phyloP scores from a whole-genome alignment of 129 eudicot genomes.

The Escallonia herrerae region DNA sequence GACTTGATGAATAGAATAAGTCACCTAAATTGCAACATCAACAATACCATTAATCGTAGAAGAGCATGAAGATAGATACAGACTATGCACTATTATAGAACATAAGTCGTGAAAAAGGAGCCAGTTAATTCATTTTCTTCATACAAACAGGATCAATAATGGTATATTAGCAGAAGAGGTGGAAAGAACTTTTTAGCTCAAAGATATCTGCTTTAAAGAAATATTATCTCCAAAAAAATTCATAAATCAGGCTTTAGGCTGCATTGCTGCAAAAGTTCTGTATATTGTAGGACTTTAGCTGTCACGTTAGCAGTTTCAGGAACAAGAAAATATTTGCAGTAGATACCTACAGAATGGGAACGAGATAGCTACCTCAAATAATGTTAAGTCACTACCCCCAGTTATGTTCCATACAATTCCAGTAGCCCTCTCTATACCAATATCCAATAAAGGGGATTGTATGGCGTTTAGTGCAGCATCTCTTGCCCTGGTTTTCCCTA shows the following conservation, averaged over 20 bases:
- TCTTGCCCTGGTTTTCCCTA: slow-evolving; percentile 93
- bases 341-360: slow-evolving; percentile 1
- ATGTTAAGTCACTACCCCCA: slow-evolving; percentile 79
- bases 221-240: not conserved
- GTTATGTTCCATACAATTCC: slow-evolving; percentile 99
- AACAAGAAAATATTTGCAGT: not conserved
- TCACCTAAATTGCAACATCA: not conserved
- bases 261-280: not conserved
- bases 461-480: slow-evolving; percentile 97
- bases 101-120: too few species aligned
- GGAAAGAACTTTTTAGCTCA: not conserved
- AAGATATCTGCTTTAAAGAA: not conserved
- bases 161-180: not conserved
- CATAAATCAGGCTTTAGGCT: not conserved
- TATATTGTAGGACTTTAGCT: not conserved
- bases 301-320: not conserved
- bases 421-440: slow-evolving; percentile 97
- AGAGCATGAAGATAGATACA: not conserved
- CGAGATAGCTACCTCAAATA: slow-evolving; percentile 66
- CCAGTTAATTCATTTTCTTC: not conserved
- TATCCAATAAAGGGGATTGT: slow-evolving; percentile 90
- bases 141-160: not conserved
- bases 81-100: not conserved
- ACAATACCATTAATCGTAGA: too few species aligned
- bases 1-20: not conserved